Conservation (phyloP, 164 flowering plant genomes). For the Magnolia officinalis region DNA sequence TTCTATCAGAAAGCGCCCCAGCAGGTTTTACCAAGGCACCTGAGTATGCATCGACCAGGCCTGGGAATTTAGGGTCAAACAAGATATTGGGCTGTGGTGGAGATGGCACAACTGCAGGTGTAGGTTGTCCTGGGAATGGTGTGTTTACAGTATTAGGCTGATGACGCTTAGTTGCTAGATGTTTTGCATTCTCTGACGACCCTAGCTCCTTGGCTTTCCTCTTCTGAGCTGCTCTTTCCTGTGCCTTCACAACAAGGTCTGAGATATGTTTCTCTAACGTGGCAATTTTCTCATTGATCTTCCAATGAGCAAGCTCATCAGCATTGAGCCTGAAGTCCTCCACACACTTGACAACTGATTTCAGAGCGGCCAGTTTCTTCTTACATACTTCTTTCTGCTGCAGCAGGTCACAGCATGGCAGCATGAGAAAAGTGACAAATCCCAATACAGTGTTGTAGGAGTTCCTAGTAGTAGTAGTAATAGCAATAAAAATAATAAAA, state of each 20-base stretch:
- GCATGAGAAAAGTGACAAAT: background rate
- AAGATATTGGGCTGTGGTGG: conserved; percentile 16
- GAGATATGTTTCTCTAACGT: conserved; percentile 36
- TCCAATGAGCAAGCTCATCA: conserved; percentile 27
- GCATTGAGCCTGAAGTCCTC: conserved; percentile 39
- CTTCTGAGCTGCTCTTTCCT: conserved; percentile 21
- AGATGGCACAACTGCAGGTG: background rate
- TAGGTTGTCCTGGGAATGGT: conserved; percentile 4
- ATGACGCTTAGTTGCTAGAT: conserved; percentile 21
- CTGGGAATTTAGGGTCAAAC: conserved; percentile 18
- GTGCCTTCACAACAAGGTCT: conserved; percentile 21
- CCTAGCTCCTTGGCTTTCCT: conserved; percentile 34
- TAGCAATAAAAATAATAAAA: background rate
- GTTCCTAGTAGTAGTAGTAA: background rate
- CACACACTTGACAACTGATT: conserved; percentile 33
- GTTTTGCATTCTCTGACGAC: conserved; percentile 16
- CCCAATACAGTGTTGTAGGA: background rate
- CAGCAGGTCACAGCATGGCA: background rate
- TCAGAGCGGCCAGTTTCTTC: conserved; percentile 38
- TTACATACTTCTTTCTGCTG: conserved; percentile 39
- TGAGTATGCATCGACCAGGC: conserved; percentile 13
- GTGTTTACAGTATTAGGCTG: conserved; percentile 3
- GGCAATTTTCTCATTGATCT: conserved; percentile 32
- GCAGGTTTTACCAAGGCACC: conserved; percentile 12
- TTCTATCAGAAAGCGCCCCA: conserved; percentile 12